Conservation (phyloP, 2,329 filamentous ascomycete species). For the Penicillium sp. region DNA sequence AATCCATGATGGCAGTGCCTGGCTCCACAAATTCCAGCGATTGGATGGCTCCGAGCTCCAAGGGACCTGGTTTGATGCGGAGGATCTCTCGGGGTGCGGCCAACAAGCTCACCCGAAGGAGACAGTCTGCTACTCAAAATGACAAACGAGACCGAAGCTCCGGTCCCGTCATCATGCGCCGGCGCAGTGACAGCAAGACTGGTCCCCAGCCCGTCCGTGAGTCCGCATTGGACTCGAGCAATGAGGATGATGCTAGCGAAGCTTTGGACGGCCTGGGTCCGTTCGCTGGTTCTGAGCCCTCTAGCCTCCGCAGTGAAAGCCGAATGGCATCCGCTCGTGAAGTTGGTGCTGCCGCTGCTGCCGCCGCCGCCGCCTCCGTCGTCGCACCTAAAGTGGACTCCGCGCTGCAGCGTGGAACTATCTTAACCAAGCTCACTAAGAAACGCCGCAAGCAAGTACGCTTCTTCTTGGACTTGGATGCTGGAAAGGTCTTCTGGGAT, state of each 20-base stretch:
- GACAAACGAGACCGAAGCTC: constrained; percentile 83
- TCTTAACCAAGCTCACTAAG: constrained; percentile 80
- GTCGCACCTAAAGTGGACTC: constrained; percentile 71
- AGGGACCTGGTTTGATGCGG: constrained; percentile 72
- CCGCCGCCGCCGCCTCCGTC: constrained; percentile 28
- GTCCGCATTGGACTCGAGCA: constrained; percentile 45
- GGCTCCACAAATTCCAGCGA: constrained; percentile 60
- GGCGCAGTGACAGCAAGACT: constrained; percentile 86
- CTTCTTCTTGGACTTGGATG: constrained; percentile 77
- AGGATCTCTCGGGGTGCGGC: constrained; percentile 79
- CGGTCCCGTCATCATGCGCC: constrained; percentile 82
- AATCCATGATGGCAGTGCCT: constrained; percentile 60
- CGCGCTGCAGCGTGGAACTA: constrained; percentile 74
- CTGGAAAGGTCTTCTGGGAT: constrained; percentile 88
- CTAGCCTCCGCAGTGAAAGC: constrained; percentile 40
- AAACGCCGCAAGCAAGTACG: constrained; percentile 72
- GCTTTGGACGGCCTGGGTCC: constrained; percentile 45
- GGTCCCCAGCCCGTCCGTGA: constrained; percentile 58
- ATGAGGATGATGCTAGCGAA: constrained; percentile 45
- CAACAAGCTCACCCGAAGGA: constrained; percentile 66
- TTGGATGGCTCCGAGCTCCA: constrained; percentile 51
- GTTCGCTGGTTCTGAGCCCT: constrained; percentile 43
- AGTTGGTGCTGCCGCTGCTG: constrained; percentile 22
- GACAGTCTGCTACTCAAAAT: constrained; percentile 74
- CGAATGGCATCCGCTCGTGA: constrained; percentile 34